Evolutionary conservation across 2,329 filamentous ascomycete species (phyloP), one percentile per base, ranked within the genome.

Genomic region (Aureobasidium zeae): DNA sequence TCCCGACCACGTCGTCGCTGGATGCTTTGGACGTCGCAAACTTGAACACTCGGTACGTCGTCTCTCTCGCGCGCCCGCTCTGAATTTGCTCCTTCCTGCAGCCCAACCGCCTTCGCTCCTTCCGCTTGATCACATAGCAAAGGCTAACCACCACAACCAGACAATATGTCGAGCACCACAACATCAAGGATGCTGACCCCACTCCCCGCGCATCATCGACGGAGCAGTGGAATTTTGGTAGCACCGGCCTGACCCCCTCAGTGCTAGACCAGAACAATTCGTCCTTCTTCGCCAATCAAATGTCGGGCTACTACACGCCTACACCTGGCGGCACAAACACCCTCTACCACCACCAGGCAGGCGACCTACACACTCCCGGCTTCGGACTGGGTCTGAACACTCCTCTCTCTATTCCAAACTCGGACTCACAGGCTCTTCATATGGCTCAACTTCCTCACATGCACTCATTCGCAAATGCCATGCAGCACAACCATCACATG

Each of bases 211-310:
- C 80, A 13, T 76, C 82, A 30, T 79, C 83, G 56, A 43, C 39
- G 9, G 87, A 95, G 53, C 79, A 76, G 54, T 91, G 88, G 80
- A 77, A 83, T 52, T 62, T 63, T 51, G 53, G 51, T 29, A 50
- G 53, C 33, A 57, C 59, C 36, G 59, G 59, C 26, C 87, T 94
- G 57, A 94, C 88, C 2, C 86, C 88, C 3, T 91, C 87, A 16
- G 70, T 94, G 46, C 74, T 96, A 58, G 89, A 96, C 58, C 79
- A 86, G 13, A 86, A 82, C 61, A 83, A 85, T 21, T 86, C 86
- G 60, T 77, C 79, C 17, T 95, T 94, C 63, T 89, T 94, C 57
- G 79, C 82, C 51, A 86, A 84, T 62, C 83, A 88, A 51, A 76
- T 82, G 33, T 76, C 83, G 12, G 84, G 81, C 11, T 91, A 91